Evolutionary conservation across 2,329 filamentous ascomycete genomes (phyloP), one percentile per base, ranked within the genome.

Genomic region (Sclerotiophoma versabilis): DNA sequence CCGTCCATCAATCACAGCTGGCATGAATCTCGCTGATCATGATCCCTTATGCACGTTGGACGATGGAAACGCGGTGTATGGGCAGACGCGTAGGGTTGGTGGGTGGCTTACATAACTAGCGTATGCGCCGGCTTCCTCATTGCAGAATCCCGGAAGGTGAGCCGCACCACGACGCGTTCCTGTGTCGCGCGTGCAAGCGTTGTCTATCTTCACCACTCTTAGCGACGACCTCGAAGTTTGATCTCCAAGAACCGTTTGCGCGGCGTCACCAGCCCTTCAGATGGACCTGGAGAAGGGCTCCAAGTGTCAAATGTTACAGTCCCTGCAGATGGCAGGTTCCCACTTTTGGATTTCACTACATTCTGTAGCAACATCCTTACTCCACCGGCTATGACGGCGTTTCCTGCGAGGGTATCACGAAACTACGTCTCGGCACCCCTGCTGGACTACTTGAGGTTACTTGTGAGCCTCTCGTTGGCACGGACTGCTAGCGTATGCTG

Each of bases 351-450:
- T 17, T 33, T 27, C 25, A 42, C 43, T 37, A 42, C 49, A 23
- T 47, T 34, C 43, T 48, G 32, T 27, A 45, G 46, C 46, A 49
- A 30, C 34, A 42, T 49, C 39, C 27, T 48, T 32, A 41, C 41
- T 49, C 45, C 42, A 42, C 17, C 52, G 52, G 52, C 41, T 55
- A 55, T 46, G 46, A 50, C 52, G 52, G 52, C 33, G 42, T 19
- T 2, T 38, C 4, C 36, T 49, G 41, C 45, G 29, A 39, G 34
- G 7, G 9, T 32, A 47, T 37, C 36, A 50, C 42, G 36, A 26
- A 32, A 8, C 19, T 25, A 23, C 25, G 30, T 26, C 53, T 42
- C 22, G 15, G 30, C 23, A 41, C n/a, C 46, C 53, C 42, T 41
- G 51, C 34, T 30, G 34, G 12, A 15, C 30, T 23, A 32, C 33